Conservation (phyloP, 371 early-diverging fungal genomes). For the Batkoa obscura region DNA sequence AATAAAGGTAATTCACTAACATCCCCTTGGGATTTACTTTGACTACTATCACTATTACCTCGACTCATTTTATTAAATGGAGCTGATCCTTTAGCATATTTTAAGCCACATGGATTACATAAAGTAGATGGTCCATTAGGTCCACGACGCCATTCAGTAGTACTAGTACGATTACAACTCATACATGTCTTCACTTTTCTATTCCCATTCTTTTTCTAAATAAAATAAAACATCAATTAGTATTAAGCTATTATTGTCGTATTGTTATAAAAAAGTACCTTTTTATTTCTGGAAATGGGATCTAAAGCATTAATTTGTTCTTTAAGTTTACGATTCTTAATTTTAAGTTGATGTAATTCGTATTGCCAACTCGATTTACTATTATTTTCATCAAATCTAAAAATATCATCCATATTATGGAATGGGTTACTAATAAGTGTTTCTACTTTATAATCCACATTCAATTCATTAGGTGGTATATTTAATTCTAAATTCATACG, state of each 20-base stretch:
- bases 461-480: too few relatives aligned
- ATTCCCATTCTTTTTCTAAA: neutral
- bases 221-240: neutral
- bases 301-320: constrained; percentile 17
- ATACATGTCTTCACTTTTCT: constrained; percentile 2
- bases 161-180: constrained; percentile 32
- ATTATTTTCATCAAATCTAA: constrained; percentile 4
- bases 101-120: constrained; percentile 45
- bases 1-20: too few relatives aligned
- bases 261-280: neutral
- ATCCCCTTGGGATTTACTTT: too few relatives aligned
- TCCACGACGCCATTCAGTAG: constrained; percentile 51
- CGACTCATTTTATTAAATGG: too few relatives aligned
- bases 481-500: too few relatives aligned
- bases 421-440: too few relatives aligned
- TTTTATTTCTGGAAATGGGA: neutral
- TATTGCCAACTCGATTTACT: constrained; percentile 25
- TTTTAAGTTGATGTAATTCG: constrained; percentile 24
- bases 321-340: constrained; percentile 17
- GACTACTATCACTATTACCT: too few relatives aligned
- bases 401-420: too few relatives aligned
- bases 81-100: constrained; percentile 11
- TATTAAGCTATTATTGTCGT: neutral
- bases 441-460: too few relatives aligned
- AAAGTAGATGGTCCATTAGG: constrained; percentile 43